Percentiles rank a stretch among this genome's conserved stretches.
phyloP scores from a whole-genome alignment of 805 yeast species.

The Metschnikowia santaceciliae region DNA sequence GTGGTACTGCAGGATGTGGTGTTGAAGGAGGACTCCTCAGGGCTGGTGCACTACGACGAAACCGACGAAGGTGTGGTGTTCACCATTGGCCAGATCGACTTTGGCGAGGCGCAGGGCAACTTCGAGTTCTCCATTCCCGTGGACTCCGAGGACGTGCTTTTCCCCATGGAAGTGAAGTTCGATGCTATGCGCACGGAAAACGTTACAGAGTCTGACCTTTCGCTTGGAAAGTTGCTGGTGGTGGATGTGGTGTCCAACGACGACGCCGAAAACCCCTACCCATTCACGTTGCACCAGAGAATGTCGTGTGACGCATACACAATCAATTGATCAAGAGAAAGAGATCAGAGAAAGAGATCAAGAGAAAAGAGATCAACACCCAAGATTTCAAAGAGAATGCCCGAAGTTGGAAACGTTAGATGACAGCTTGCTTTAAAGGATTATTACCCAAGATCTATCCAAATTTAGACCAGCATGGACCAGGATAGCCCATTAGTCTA shows the following conservation, averaged over 20 bases:
- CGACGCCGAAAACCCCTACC: slow-evolving; percentile 54
- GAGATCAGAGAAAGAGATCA: too few relatives aligned
- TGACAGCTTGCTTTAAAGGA: too few relatives aligned
- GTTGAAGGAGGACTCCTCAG: slow-evolving; percentile 45
- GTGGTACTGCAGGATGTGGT: slow-evolving; percentile 53
- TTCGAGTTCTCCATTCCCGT: slow-evolving; percentile 77
- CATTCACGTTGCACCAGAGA: slow-evolving; percentile 63
- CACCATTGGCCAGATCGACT: slow-evolving; percentile 51
- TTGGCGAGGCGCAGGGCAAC: slow-evolving; percentile 59
- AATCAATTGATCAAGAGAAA: slow-evolving; percentile 33
- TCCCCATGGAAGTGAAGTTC: slow-evolving; percentile 81
- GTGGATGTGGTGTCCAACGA: slow-evolving; percentile 51
- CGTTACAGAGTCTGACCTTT: slow-evolving; percentile 37
- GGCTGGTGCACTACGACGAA: slow-evolving; percentile 49
- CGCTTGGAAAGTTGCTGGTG: slow-evolving; percentile 65
- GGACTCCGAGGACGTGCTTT: slow-evolving; percentile 74
- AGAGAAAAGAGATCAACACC: too few relatives aligned
- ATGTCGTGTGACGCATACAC: slow-evolving; percentile 57
- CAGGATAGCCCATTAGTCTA: too few relatives aligned
- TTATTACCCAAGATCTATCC: too few relatives aligned
- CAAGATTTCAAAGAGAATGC: too few relatives aligned
- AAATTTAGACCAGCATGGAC: too few relatives aligned
- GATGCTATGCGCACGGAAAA: slow-evolving; percentile 39
- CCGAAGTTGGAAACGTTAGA: too few relatives aligned
- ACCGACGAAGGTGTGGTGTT: slow-evolving; percentile 70